Evolutionary conservation across 129 eudicot genomes (phyloP).

Genomic region (Gnaphalium uliginosum): DNA sequence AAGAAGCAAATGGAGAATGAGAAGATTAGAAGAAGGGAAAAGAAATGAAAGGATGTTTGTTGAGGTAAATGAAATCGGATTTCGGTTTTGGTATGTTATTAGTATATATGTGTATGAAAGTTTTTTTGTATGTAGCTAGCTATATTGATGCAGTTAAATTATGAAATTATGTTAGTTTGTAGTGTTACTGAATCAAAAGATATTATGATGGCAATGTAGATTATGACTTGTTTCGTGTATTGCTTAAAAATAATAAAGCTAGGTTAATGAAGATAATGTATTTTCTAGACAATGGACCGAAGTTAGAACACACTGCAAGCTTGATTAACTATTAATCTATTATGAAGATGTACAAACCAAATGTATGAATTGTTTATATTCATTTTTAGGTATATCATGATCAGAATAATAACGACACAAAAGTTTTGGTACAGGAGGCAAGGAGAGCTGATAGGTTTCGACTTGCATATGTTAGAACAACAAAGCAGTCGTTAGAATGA

Average conservation of each 20-base stretch:
- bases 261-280: not conserved
- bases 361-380: not conserved
- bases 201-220: not conserved
- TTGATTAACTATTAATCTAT: not conserved
- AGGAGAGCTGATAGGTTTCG: no score
- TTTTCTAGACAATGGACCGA: not conserved
- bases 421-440: no score
- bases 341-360: not conserved
- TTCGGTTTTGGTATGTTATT: conserved; percentile 7
- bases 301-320: not conserved
- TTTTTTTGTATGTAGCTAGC: not conserved
- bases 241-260: no score
- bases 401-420: not conserved
- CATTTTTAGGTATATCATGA: not conserved
- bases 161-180: not conserved
- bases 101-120: conserved; percentile 21
- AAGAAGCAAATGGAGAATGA: conserved; percentile 21
- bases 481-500: no score
- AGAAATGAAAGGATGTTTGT: conserved; percentile 32
- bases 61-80: not conserved
- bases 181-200: no score
- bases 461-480: no score
- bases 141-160: not conserved
- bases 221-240: not conserved
- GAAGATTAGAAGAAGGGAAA: conserved; percentile 20